Percentiles rank a stretch among this genome's conserved stretches.
Evolutionary conservation across 2,329 filamentous ascomycete genomes (phyloP).

Genomic region (Dothideomycetidae sp.): DNA sequence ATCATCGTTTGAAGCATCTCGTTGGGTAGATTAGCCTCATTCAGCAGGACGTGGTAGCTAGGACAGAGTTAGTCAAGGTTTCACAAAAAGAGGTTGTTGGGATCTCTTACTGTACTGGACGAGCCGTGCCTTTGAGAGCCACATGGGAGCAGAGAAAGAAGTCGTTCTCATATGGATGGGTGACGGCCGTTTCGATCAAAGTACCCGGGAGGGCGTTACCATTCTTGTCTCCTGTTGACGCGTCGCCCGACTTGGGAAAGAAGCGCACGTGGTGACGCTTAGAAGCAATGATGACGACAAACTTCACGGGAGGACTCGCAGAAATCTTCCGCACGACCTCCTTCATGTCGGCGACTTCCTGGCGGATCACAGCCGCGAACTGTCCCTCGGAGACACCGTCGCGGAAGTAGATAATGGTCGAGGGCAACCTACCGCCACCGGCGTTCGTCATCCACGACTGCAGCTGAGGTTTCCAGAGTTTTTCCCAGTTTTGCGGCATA

Average conservation of each 20-base stretch:
- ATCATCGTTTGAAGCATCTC: constrained; percentile 73
- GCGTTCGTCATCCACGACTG: constrained; percentile 47
- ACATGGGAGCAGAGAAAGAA: constrained; percentile 61
- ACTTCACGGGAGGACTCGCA: constrained; percentile 39
- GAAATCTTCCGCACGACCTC: constrained; percentile 24
- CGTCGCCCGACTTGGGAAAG: constrained; percentile 53
- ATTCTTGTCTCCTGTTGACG: constrained; percentile 50
- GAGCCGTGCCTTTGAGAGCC: constrained; percentile 86
- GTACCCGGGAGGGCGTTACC: constrained; percentile 75
- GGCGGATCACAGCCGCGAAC: constrained; percentile 61
- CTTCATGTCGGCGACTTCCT: constrained; percentile 65
- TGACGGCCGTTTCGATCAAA: constrained; percentile 77
- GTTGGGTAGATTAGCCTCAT: constrained; percentile 56
- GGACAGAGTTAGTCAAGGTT: constrained; percentile 32
- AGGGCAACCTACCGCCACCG: constrained; percentile 39
- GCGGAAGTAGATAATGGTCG: constrained; percentile 80
- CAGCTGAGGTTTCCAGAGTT: constrained; percentile 50
- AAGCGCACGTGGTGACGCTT: constrained; percentile 93
- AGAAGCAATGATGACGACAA: constrained; percentile 76
- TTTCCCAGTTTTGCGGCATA: constrained; percentile 47
- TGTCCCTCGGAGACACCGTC: constrained; percentile 86
- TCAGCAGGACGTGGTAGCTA: constrained; percentile 69
- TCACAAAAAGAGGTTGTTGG: not conserved
- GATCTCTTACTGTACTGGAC: constrained; percentile 52
- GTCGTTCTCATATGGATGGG: constrained; percentile 79